Conservation (phyloP, 129 eudicot genomes). For the Pulicaria dysenterica region DNA sequence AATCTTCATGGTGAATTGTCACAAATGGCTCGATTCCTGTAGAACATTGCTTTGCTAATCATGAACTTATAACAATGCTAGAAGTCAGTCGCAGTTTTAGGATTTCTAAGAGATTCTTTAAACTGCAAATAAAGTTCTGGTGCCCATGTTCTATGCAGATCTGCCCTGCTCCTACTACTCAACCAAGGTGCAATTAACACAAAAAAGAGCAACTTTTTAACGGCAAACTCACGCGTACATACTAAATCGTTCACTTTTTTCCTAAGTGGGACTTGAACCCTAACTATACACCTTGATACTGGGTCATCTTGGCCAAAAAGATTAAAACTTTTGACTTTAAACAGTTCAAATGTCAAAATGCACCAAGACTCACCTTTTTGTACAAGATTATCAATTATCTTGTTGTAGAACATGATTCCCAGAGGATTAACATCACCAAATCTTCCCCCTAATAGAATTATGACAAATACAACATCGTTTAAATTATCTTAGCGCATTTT, state of each 20-base stretch:
- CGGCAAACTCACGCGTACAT: no score
- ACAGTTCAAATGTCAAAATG: neutral
- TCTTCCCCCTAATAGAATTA: constrained; percentile 59
- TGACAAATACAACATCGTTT: neutral
- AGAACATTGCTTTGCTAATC: constrained; percentile 3
- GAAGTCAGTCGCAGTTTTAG: no score
- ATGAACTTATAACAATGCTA: neutral
- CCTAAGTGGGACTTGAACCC: no score
- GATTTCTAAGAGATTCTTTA: no score
- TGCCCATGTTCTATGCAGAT: no score
- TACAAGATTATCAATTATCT: constrained; percentile 56
- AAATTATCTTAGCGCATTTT: neutral
- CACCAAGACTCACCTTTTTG: constrained; percentile 52
- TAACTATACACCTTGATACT: no score
- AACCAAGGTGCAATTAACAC: no score
- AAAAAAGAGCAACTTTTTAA: no score
- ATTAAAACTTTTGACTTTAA: constrained; percentile 17
- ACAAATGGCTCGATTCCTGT: constrained; percentile 80
- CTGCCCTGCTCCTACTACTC: no score
- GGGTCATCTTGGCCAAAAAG: no score
- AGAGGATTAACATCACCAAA: constrained; percentile 61
- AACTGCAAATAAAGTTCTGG: no score
- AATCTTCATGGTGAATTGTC: constrained; percentile 69
- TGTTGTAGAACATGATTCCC: constrained; percentile 65
- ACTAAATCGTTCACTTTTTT: no score